phyloP scores from a whole-genome alignment of 2,329 filamentous ascomycete species.

The Pseudocercospora pini-densiflorae region DNA sequence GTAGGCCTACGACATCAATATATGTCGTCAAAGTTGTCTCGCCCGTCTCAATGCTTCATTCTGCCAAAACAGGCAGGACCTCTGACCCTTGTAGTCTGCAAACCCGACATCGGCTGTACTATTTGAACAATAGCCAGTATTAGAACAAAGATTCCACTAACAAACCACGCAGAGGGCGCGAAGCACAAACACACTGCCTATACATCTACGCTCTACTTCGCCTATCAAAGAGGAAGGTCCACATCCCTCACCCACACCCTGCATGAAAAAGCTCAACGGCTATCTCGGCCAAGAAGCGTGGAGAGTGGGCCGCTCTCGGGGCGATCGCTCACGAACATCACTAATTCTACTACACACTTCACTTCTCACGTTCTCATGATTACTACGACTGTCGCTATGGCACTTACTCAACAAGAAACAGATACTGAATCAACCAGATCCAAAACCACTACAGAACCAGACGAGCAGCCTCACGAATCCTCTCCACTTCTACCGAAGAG shows the following conservation, averaged over 20 bases:
- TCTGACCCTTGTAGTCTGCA: too few species aligned
- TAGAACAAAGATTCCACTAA: background rate
- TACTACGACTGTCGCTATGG: background rate
- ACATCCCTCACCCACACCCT: background rate
- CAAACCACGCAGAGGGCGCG: too few species aligned
- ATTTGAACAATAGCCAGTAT: background rate
- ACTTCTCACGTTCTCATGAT: background rate
- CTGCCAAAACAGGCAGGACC: too few species aligned
- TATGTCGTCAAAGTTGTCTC: too few species aligned
- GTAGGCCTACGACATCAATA: too few species aligned
- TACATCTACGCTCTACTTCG: background rate
- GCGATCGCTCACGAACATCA: background rate
- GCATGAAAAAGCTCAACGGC: constrained; percentile 13
- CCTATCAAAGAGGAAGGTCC: background rate
- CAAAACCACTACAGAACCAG: background rate
- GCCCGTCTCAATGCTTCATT: too few species aligned
- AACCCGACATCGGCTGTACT: too few species aligned
- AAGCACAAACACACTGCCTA: background rate
- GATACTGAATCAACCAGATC: background rate
- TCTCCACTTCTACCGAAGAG: background rate
- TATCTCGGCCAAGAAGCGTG: constrained; percentile 22
- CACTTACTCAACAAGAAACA: background rate
- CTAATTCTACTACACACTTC: background rate
- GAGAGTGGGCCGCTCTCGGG: constrained; percentile 6
- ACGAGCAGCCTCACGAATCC: background rate